Conservation (phyloP, 2,329 filamentous ascomycete genomes). For the Aspergillus novoparasiticus region DNA sequence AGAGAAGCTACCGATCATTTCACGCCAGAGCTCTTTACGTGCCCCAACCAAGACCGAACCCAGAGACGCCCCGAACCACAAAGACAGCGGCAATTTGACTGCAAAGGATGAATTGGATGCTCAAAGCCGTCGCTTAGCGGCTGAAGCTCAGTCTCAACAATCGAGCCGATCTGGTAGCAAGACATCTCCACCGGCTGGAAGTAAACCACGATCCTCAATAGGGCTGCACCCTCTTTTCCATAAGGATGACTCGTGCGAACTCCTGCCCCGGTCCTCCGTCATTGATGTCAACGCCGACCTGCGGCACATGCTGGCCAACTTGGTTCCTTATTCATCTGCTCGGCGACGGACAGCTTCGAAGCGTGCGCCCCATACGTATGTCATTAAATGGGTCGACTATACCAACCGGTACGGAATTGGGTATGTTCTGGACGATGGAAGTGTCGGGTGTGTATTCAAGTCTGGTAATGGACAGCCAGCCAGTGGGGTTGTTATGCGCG, state of each 20-base stretch:
- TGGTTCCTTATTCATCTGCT: constrained; percentile 34
- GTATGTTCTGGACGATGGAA: constrained; percentile 54
- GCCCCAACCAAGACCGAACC: constrained; percentile 8
- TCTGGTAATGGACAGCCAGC: constrained; percentile 47
- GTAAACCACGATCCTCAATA: constrained; percentile 38
- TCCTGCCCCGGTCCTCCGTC: constrained; percentile 42
- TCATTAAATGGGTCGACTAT: constrained; percentile 58
- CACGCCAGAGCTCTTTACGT: constrained; percentile 18
- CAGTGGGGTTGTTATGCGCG: constrained; percentile 49
- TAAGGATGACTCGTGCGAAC: constrained; percentile 38
- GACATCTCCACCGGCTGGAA: constrained; percentile 22
- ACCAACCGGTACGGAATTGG: constrained; percentile 55
- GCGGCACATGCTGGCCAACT: constrained; percentile 41
- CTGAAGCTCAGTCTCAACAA: constrained; percentile 20
- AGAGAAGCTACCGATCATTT: constrained; percentile 21
- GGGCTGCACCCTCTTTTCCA: constrained; percentile 43
- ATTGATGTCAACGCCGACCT: constrained; percentile 43
- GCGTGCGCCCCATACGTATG: constrained; percentile 45
- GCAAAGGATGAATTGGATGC: constrained; percentile 2
- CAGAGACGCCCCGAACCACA: constrained; percentile 3
- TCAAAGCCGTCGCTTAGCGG: constrained; percentile 12
- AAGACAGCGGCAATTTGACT: neutral
- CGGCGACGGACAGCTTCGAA: constrained; percentile 33
- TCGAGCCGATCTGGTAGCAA: constrained; percentile 33
- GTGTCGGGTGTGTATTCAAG: constrained; percentile 54